Evolutionary conservation across 2,329 filamentous ascomycete species (phyloP).

Genomic region (Dryadomyces sulphureus): DNA sequence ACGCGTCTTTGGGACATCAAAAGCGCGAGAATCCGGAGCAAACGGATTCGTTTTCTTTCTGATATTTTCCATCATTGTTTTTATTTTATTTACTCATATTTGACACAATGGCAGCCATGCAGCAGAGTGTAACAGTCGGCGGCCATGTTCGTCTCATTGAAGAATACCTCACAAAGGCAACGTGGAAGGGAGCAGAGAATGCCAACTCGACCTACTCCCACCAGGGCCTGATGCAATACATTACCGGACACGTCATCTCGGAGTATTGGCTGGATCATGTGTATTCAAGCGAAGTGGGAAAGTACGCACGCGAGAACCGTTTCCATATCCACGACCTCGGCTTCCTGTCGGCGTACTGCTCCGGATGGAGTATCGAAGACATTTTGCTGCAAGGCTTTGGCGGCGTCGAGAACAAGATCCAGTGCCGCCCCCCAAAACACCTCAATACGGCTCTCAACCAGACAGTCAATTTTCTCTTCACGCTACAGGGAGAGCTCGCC

Average conservation of each 20-base stretch:
- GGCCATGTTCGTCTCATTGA: background rate
- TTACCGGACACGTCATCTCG: background rate
- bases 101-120: too few relatives aligned
- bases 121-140: too few relatives aligned
- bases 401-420: slow-evolving; percentile 1
- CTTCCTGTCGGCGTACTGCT: slow-evolving; percentile 1
- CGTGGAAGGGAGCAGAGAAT: slow-evolving; percentile 1
- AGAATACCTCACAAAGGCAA: background rate
- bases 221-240: slow-evolving; percentile 1
- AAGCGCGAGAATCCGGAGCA: too few relatives aligned
- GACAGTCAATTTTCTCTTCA: slow-evolving; percentile 1
- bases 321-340: slow-evolving; percentile 2
- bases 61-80: too few relatives aligned
- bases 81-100: too few relatives aligned
- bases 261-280: background rate
- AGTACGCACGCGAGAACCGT: background rate
- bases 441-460: slow-evolving; percentile 1
- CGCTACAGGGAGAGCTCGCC: background rate
- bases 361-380: background rate
- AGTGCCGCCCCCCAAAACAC: background rate
- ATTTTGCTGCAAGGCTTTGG: background rate
- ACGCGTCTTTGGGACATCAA: too few relatives aligned
- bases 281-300: background rate
- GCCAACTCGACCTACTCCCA: slow-evolving; percentile 1
- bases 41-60: too few relatives aligned